Evolutionary conservation across 306 rosid species (phyloP).

Genomic region (Cicer judaicum): DNA sequence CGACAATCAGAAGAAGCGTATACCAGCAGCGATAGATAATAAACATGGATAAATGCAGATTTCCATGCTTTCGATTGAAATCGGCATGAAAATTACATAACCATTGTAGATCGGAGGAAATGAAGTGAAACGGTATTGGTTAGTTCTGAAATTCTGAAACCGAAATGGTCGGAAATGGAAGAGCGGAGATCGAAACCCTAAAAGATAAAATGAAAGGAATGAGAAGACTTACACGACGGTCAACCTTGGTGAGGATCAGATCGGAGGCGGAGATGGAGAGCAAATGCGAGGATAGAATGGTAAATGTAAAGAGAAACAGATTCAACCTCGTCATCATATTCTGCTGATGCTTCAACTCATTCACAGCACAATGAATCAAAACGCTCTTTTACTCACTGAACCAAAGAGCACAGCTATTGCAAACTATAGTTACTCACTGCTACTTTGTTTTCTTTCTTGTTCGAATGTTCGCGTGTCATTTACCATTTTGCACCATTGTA

Average conservation of each 20-base stretch:
- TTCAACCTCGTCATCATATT: slow-evolving; percentile 42
- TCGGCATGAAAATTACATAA: background rate
- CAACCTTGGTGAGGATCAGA: slow-evolving; percentile 88
- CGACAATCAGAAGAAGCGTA: slow-evolving; percentile 29
- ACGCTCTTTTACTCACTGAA: background rate
- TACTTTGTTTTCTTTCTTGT: background rate
- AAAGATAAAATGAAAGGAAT: background rate
- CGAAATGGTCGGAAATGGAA: background rate
- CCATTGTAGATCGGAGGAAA: slow-evolving; percentile 41
- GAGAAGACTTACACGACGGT: slow-evolving; percentile 81
- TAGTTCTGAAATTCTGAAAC: background rate
- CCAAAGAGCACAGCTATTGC: background rate
- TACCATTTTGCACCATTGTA: background rate
- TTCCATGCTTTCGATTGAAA: slow-evolving; percentile 1
- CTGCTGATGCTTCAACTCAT: slow-evolving; percentile 29
- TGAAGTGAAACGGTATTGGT: background rate
- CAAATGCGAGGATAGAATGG: slow-evolving; percentile 59
- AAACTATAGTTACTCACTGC: background rate
- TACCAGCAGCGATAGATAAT: background rate
- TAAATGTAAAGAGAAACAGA: slow-evolving; percentile 55
- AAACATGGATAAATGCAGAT: background rate
- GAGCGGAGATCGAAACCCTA: slow-evolving; percentile 45
- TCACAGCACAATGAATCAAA: slow-evolving; percentile 19
- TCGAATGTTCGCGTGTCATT: background rate
- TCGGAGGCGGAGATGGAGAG: slow-evolving; percentile 86